A percentile compares a stretch with the other conserved stretches of the same genome.
phyloP scores from a whole-genome alignment of 306 rosid species.

The Urtica urens region DNA sequence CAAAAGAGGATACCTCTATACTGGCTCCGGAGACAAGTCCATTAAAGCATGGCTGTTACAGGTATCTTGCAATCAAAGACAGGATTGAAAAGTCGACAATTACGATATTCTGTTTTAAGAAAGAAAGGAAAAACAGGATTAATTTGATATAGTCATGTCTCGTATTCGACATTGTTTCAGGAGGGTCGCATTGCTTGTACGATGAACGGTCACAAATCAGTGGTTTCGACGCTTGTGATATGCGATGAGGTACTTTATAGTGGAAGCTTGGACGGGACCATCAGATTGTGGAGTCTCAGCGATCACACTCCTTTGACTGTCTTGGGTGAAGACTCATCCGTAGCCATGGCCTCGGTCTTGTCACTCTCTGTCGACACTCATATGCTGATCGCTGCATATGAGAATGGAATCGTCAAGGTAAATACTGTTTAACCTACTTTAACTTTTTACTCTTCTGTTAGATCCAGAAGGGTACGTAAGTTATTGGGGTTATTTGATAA shows the following conservation, averaged over 20 bases:
- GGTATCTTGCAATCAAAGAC: constrained; percentile 36
- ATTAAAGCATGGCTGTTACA: constrained; percentile 72
- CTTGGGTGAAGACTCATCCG: constrained; percentile 52
- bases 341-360: constrained; percentile 45
- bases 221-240: constrained; percentile 63
- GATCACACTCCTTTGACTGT: constrained; percentile 74
- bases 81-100: no score
- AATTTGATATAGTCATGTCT: no score
- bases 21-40: constrained; percentile 85
- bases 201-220: constrained; percentile 78
- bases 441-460: no score
- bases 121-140: no score
- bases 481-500: no score
- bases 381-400: constrained; percentile 66
- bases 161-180: constrained; percentile 23
- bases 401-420: constrained; percentile 79
- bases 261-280: constrained; percentile 97
- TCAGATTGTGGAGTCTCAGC: constrained; percentile 79
- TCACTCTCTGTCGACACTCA: constrained; percentile 42
- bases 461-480: no score
- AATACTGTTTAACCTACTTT: constrained; percentile 19
- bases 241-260: constrained; percentile 76
- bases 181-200: constrained; percentile 57
- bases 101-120: no score
- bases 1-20: constrained; percentile 41